These are phyloP conservation scores for Trametes versicolor DNA, from an alignment of 1,284 basidiomycete species.

Conservation along the genomic window DNA sequence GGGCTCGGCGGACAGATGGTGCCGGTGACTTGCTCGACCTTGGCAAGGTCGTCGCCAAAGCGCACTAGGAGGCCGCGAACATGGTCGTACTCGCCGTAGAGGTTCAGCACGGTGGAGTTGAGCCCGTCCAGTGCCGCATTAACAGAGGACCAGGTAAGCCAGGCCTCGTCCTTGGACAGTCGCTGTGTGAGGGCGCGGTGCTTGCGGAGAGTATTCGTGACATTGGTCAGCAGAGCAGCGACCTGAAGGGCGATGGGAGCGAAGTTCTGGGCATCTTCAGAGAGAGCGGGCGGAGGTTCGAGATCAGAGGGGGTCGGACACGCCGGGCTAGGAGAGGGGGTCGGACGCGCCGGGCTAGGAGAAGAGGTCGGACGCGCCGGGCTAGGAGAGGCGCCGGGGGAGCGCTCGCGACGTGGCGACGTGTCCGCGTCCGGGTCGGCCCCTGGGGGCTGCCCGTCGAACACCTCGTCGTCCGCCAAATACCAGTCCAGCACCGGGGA, in stretches of 20 bases:
- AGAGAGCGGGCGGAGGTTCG: background rate
- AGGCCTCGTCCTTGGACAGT: background rate
- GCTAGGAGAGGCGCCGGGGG: no score
- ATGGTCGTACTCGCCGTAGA: background rate
- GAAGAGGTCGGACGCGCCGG: no score
- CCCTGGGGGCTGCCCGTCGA: no score
- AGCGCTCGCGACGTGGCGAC: no score
- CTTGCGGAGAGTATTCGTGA: background rate
- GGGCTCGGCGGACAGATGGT: background rate
- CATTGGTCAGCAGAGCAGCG: background rate
- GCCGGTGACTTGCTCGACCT: background rate
- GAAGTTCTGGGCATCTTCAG: background rate
- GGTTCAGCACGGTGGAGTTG: background rate
- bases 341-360: no score
- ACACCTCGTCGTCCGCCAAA: no score
- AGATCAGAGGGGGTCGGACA: background rate
- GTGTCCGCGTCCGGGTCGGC: no score
- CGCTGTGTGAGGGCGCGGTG: background rate
- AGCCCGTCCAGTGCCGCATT: background rate
- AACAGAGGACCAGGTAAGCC: background rate
- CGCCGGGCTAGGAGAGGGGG: background rate
- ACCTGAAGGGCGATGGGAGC: background rate
- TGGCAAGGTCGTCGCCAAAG: background rate
- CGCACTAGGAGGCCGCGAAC: background rate
- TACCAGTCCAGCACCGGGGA: no score